Base-by-base conservation (phyloP, 768 basidiomycete species). In the Strobilomyces dryophilus region DNA sequence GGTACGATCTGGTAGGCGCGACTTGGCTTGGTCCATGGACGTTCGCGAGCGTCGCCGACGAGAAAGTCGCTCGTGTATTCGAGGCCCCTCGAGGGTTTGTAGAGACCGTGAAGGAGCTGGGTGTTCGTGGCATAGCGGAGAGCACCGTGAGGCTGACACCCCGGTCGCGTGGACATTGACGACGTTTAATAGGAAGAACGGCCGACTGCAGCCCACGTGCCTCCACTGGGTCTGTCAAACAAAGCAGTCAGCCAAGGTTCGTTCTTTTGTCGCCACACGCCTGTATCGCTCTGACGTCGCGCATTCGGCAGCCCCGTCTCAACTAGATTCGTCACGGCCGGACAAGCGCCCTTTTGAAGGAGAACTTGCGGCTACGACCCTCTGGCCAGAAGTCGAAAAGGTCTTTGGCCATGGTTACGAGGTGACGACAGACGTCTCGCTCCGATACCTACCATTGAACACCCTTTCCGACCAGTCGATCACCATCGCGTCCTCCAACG, bases 361-460 rank as follows among this genome's bases (percentile, higher is more conserved):
- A 11, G 94, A 98, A 67, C 77, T 98, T 0, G 85, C 92, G 0
- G 79, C 84, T 0, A 79, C 81, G 15, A 98, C 95, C 0, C 76
- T 98, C 1, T 99, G 97, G 97, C 97, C 95, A 0, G 97, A 99
- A 72, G 75, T 84, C 1, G 97, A 98, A 62, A 99, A 99, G 67
- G 77, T 99, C 1, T 99, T 97, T 67, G 97, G 95, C 5, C 97
- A 98, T 69, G 94, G 95, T 39, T 98, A 98, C 62, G 97, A 99
- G 80, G 92, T 88, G 54, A 50, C 1, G 32, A 53, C 29, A 17
- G 6, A 44, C 58, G n/a, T 24, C 2, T 49, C 20, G 41, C 31
- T 32, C 44, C 4, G 52, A 9, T 34, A 36, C 48, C 32, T 27
- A 26, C 40, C 18, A 27, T 21, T 56, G 27, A 39, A 43, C 31